Evolutionary conservation across 305 asterid genomes (phyloP), one percentile per base, ranked within the genome.

Genomic region (Fraxinus baroniana): DNA sequence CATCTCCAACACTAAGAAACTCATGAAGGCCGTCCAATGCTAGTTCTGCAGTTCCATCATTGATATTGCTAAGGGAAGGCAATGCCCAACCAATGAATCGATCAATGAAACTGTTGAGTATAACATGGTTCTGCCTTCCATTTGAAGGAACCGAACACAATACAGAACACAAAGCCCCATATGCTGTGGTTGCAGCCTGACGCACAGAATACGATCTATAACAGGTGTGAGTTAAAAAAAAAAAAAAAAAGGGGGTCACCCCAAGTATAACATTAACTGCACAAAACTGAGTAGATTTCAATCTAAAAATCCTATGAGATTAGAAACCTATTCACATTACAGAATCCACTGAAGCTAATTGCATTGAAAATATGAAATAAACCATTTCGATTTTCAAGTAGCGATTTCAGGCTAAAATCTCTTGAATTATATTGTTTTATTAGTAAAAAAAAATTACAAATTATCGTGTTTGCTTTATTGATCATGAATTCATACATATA

Each of bases 81-180:
- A 97, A 82, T 33, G 99, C 94, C 99, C 99, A 97, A 81, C 95
- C 94, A 88, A 94, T 87, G 89, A 93, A 96, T 87, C 92, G 90
- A 82, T 96, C 99, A 74, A 94, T 87, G 87, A 91, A 89, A 88
- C 91, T 87, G 73, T 92, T 90, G 83, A 91, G 92, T 79, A 96
- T 79, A 35, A 80, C 93, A 86, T 90, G 93, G 89, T 89, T 94
- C 89, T 94, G 98, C 90, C 98, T 96, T 87, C 97, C 98, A 85
- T 89, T 93, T 78, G 98, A 83, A 55, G 91, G 90, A 78, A 91
- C 85, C 75, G 97, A 91, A 86, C 97, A 91, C 77, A 94, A 79
- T 15, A 89, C 90, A 62, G 99, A 88, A 87, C 97, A 90, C 82
- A 97, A 86, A 76, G 98, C 98, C 71, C 98, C 98, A 87, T 94